Percentiles rank a stretch among this genome's conserved stretches.
These are phyloP conservation scores for Kazachstania taianensis DNA, from an alignment of 805 yeast species.

Conservation along the genomic window DNA sequence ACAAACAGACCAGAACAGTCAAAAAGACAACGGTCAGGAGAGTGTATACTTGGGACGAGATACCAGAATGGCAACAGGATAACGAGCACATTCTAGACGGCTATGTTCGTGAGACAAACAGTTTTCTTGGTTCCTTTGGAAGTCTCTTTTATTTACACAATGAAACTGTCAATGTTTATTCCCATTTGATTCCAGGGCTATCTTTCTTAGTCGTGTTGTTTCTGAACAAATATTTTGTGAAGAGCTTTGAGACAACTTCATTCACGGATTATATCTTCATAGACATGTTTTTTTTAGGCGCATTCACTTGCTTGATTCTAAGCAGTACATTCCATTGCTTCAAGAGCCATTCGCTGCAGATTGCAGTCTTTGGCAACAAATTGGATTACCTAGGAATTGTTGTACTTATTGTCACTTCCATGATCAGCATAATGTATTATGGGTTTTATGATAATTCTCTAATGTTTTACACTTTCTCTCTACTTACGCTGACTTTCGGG, in stretches of 20 bases:
- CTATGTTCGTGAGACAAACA: conserved; percentile 47
- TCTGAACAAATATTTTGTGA: conserved; percentile 26
- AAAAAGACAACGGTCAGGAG: conserved; percentile 6
- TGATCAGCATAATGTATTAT: conserved; percentile 40
- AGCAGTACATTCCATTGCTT: conserved; percentile 59
- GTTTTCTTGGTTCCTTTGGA: conserved; percentile 35
- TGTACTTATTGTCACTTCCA: conserved; percentile 52
- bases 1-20: neutral
- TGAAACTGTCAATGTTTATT: conserved; percentile 62
- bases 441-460: conserved; percentile 38
- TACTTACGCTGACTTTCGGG: conserved; percentile 47
- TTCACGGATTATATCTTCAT: conserved; percentile 32
- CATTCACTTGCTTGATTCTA: conserved; percentile 47
- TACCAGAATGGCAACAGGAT: conserved; percentile 67
- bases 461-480: conserved; percentile 31
- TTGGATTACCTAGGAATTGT: conserved; percentile 71
- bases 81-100: conserved; percentile 55
- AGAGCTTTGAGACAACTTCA: conserved; percentile 34
- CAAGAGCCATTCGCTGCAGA: conserved; percentile 50
- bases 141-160: conserved; percentile 55
- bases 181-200: conserved; percentile 44
- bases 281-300: conserved; percentile 39
- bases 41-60: conserved; percentile 33
- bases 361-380: conserved; percentile 52
- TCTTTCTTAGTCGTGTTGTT: conserved; percentile 15